Evolutionary conservation across 2,329 filamentous ascomycete genomes (phyloP).

Genomic region (Periconia sp.): DNA sequence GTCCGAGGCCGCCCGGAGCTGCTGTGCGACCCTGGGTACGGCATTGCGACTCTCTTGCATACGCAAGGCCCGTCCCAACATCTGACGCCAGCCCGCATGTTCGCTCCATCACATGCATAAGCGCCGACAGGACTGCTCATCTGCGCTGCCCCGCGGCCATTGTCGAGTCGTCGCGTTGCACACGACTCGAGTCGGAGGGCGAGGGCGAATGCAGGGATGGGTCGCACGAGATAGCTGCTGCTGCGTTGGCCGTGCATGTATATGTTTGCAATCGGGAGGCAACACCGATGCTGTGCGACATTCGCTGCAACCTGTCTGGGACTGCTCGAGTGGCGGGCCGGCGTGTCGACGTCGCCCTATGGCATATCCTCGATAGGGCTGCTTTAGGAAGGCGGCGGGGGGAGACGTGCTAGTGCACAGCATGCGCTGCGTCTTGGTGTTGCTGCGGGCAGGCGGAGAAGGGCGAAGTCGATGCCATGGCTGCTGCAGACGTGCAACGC

Average conservation of each 20-base stretch:
- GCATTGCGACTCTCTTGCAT: conserved; percentile 17
- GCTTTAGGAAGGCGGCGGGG: conserved; percentile 4
- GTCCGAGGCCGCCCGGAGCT: conserved; percentile 8
- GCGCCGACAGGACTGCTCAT: conserved; percentile 19
- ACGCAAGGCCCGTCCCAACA: conserved; percentile 17
- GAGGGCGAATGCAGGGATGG: conserved; percentile 4
- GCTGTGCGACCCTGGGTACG: conserved; percentile 25
- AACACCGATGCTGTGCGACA: conserved; percentile 22
- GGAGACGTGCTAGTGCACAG: conserved; percentile 2
- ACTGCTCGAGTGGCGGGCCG: too few relatives aligned
- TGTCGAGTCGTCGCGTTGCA: conserved; percentile 11
- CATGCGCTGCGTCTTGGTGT: conserved; percentile 12
- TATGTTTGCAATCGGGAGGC: conserved; percentile 2
- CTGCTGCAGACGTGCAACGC: conserved; percentile 15
- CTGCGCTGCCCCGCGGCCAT: background rate
- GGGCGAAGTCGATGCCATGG: too few relatives aligned
- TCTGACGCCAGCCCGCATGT: conserved; percentile 16
- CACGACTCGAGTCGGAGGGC: conserved; percentile 5
- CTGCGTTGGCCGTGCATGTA: conserved; percentile 20
- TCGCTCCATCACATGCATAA: conserved; percentile 36
- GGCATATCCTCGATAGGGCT: too few relatives aligned
- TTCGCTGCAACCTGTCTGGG: conserved; percentile 2
- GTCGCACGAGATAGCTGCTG: background rate
- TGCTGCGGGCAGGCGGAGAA: conserved; percentile 22
- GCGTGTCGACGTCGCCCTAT: too few relatives aligned